Percentiles rank a stretch among this genome's conserved stretches.
Evolutionary conservation across 2,329 filamentous ascomycete genomes (phyloP).

Genomic region (Ploettnerulaceae sp.): DNA sequence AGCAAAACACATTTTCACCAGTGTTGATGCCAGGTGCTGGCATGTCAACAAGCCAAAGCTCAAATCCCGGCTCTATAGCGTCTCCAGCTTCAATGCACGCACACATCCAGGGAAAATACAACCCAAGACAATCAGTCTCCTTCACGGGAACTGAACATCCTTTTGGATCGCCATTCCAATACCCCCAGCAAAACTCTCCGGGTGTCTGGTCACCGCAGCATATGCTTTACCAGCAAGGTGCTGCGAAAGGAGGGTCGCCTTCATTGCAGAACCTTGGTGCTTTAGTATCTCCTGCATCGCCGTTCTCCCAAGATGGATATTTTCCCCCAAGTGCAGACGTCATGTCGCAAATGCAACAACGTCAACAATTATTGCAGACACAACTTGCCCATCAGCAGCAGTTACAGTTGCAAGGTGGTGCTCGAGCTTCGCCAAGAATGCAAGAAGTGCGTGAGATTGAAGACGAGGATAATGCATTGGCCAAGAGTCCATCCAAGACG

Average conservation of each 20-base stretch:
- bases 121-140: slow-evolving; percentile 68
- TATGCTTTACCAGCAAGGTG: slow-evolving; percentile 47
- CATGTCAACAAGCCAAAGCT: slow-evolving; percentile 57
- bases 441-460: slow-evolving; percentile 72
- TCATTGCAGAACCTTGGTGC: slow-evolving; percentile 49
- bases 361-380: slow-evolving; percentile 44
- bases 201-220: slow-evolving; percentile 54
- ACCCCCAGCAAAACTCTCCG: slow-evolving; percentile 57
- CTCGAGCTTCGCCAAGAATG: slow-evolving; percentile 55
- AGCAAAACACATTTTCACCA: slow-evolving; percentile 49
- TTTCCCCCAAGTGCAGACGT: slow-evolving; percentile 35
- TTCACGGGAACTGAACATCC: slow-evolving; percentile 53
- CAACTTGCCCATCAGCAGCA: slow-evolving; percentile 48
- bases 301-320: slow-evolving; percentile 45
- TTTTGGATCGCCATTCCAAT: slow-evolving; percentile 63
- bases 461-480: slow-evolving; percentile 46
- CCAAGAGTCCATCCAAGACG: slow-evolving; percentile 50
- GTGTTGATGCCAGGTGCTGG: slow-evolving; percentile 55
- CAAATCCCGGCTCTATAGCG: slow-evolving; percentile 57
- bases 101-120: slow-evolving; percentile 52
- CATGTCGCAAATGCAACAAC: slow-evolving; percentile 42
- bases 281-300: slow-evolving; percentile 60
- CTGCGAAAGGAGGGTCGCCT: slow-evolving; percentile 59
- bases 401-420: slow-evolving; percentile 34
- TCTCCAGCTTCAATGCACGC: slow-evolving; percentile 68